Base-by-base conservation (phyloP, 257 asterid genomes). In the Nicotiana otophora region DNA sequence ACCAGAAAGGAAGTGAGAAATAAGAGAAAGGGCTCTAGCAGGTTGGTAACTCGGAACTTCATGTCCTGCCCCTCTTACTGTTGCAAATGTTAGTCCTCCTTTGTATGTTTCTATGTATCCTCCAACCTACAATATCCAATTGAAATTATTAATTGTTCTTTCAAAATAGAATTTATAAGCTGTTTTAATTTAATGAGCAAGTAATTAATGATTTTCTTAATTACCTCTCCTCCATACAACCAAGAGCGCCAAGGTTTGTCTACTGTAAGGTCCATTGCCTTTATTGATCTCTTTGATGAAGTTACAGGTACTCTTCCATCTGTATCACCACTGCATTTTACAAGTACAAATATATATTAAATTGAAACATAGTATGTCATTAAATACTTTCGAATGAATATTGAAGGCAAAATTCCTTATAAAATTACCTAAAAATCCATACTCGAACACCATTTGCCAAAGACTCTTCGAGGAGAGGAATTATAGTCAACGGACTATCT, bases 241-340 rank as follows among this genome's bases (percentile, higher is more conserved):
- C 86, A 83, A 33, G 83, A 82, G 17, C 76, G 74, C 81, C 83
- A 83, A 0, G 66, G 17, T 33, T 67, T 30, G 1, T 70, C 55
- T 0, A 83, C 78, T 2, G 42, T 66, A 34, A 83, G 81, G 12
- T 83, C 80, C 57, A 83, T 83, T 10, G 54, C 86, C 19, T 79
- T 19, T 9, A 79, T 79, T 10, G 86, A 83, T 42, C 64, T 78
- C 53, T 80, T 70, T 7, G 86, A 15, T 36, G 86, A 83, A 26
- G 86, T 83, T 26, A 83, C 86, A 4, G 86, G 83, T 8, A 83
- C 86, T 16, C 83, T 78, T 83, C 83, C 83, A 83, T 83, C 86
- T 7, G 28, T 69, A 20, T 83, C 86, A 16, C 86, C 86, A 19
- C 86, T 79, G 75, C 31, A 60, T 1, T n/a, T 14, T 5, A 6